Evolutionary conservation across 1,139 yeast species (phyloP), one percentile per base, ranked within the genome.

Genomic region (Candida sanyaensis): DNA sequence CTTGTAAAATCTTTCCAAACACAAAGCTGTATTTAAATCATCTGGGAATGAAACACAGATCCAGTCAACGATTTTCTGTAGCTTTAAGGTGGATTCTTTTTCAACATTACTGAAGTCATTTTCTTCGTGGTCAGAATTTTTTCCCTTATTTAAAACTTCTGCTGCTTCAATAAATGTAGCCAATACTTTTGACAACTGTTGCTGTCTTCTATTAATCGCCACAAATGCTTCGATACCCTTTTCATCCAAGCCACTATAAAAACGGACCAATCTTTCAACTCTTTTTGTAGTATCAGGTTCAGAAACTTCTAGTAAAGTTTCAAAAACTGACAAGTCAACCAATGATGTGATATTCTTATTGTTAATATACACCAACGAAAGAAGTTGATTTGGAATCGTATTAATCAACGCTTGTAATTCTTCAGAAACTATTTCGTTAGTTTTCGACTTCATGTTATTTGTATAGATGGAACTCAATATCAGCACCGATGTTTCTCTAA

Each of bases 291-390:
- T 53, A 47, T 78, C 78, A 40, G 77, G 73, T 26, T 71, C 69
- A 4, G 74, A 66, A 37, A 81, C 68, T 0, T 96, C 89, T 12
- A 88, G 62, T 1, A 91, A 58, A 47, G 77, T 74, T 48, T 84
- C 89, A 57, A 84, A 78, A 6, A 90, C 58, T 1, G 78, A 70
- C 3, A 69, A 54, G 61, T 91, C 97, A 13, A 89, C 87, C 23
- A 79, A 69, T n/a, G 84, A 77, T 49, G 85, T 88, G 45, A 90
- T 84, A 17, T 74, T 73, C 47, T 70, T 76, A 57, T 88, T 92
- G 62, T 90, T 89, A 53, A 91, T 86, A 60, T 88, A 91, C 39
- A 87, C 75, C 45, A 90, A 75, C 17, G 84, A 81, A 47, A 91
- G 67, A 0, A 91, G 65, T 34, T 78, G 78, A 45, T 83, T 81